phyloP scores from a whole-genome alignment of 495 filamentous ascomycete genomes.

The Podospora sp. region DNA sequence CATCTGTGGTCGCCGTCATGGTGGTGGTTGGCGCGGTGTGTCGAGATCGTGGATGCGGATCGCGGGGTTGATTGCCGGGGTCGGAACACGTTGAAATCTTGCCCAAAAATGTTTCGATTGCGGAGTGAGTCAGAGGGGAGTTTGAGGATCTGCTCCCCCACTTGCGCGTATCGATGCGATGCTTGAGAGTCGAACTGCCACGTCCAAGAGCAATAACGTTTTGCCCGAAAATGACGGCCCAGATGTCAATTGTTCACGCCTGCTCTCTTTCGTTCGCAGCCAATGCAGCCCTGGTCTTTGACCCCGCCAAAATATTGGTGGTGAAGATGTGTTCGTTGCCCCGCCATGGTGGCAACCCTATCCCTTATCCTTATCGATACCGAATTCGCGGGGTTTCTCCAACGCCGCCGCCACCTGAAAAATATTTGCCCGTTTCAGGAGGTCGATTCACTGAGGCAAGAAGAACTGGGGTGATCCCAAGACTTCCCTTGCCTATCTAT shows the following conservation, averaged over 20 bases:
- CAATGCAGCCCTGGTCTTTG: slow-evolving; percentile 4
- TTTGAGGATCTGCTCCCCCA: slow-evolving; percentile 12
- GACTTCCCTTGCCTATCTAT: too few relatives aligned
- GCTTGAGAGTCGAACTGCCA: neutral
- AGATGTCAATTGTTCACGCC: too few relatives aligned
- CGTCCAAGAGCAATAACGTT: neutral
- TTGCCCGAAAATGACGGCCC: neutral
- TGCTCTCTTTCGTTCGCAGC: neutral
- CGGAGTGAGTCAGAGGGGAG: slow-evolving; percentile 17
- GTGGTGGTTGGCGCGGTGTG: neutral
- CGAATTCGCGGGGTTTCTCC: neutral
- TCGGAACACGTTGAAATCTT: slow-evolving; percentile 7
- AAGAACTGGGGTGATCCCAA: neutral
- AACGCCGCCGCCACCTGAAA: neutral
- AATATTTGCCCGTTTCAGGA: neutral
- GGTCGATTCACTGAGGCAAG: neutral
- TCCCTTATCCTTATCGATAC: slow-evolving; percentile 2
- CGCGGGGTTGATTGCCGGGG: slow-evolving; percentile 1
- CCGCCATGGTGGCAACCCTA: neutral
- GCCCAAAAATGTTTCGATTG: neutral
- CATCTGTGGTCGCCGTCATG: slow-evolving; percentile 21
- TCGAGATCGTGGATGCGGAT: slow-evolving; percentile 2
- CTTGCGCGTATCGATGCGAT: neutral
- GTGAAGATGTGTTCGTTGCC: slow-evolving; percentile 10
- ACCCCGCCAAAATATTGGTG: slow-evolving; percentile 17